phyloP scores from a whole-genome alignment of 1,284 basidiomycete genomes.

The Cryptococcus hybrid region DNA sequence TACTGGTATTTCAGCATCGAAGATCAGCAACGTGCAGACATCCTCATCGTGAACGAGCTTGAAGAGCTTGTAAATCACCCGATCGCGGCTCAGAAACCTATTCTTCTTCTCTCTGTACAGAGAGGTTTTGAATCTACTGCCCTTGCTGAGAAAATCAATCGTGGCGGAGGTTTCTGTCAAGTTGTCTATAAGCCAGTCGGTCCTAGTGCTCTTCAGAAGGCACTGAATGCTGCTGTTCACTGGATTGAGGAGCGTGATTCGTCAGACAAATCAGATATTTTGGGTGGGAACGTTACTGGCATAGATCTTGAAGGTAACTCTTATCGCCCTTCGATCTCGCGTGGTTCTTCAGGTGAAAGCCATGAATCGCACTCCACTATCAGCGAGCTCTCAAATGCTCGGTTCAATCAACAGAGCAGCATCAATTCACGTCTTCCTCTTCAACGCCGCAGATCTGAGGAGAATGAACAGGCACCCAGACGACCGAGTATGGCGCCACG shows the following conservation, averaged over 20 bases:
- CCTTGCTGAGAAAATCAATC: conserved; percentile 43
- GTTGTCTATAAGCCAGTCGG: conserved; percentile 87
- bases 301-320: neutral
- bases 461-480: conserved; percentile 27
- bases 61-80: conserved; percentile 60
- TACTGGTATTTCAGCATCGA: conserved; percentile 75
- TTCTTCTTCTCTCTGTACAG: conserved; percentile 61
- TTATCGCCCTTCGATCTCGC: conserved; percentile 30
- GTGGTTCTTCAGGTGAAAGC: conserved; percentile 30
- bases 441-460: conserved; percentile 43
- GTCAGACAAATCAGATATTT: neutral
- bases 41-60: conserved; percentile 83
- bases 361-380: conserved; percentile 29
- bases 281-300: neutral
- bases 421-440: conserved; percentile 24
- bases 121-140: conserved; percentile 60
- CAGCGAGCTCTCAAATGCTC: conserved; percentile 16
- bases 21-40: conserved; percentile 59
- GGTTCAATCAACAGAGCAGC: neutral
- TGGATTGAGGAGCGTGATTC: conserved; percentile 50
- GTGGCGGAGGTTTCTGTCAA: conserved; percentile 80
- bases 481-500: conserved; percentile 41
- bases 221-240: conserved; percentile 70
- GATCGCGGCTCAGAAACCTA: conserved; percentile 34
- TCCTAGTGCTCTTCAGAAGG: conserved; percentile 67